phyloP scores from a whole-genome alignment of 352 stramenopile species.

The Phytophthora kernoviae region DNA sequence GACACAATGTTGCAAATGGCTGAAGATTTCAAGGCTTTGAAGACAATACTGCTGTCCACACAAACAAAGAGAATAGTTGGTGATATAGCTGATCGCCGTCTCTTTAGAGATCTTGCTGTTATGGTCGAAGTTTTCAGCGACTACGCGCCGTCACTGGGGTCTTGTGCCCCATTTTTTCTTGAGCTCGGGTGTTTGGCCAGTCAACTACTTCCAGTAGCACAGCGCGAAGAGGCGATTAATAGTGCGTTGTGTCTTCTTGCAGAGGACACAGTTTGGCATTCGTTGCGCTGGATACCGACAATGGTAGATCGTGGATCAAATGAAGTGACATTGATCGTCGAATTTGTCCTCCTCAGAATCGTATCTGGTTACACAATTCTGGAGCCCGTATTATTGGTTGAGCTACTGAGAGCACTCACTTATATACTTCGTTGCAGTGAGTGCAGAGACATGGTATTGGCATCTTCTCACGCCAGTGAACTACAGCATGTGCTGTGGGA shows the following conservation, averaged over 20 bases:
- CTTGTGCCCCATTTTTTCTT: slow-evolving; percentile 12
- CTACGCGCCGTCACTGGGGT: slow-evolving; percentile 1
- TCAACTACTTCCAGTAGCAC: slow-evolving; percentile 19
- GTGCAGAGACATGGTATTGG: slow-evolving; percentile 21
- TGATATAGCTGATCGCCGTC: slow-evolving; percentile 8
- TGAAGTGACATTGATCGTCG: slow-evolving; percentile 23
- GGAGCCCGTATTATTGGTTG: slow-evolving; percentile 19
- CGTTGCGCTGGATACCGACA: slow-evolving; percentile 33
- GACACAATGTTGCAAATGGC: slow-evolving; percentile 1
- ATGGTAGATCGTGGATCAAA: slow-evolving; percentile 10
- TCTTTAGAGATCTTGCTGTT: slow-evolving; percentile 21
- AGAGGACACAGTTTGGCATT: slow-evolving; percentile 23
- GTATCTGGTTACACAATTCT: slow-evolving; percentile 20
- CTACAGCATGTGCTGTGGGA: slow-evolving; percentile 26
- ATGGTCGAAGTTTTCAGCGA: slow-evolving; percentile 9
- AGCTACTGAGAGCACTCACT: slow-evolving; percentile 29
- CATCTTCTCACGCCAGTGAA: slow-evolving; percentile 12
- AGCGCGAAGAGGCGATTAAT: slow-evolving; percentile 27
- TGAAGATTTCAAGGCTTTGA: slow-evolving; percentile 28
- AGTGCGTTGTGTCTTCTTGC: slow-evolving; percentile 23
- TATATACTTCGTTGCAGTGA: slow-evolving; percentile 26
- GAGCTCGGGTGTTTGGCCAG: slow-evolving; percentile 28
- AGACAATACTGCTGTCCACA: slow-evolving; percentile 28
- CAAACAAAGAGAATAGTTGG: slow-evolving; percentile 22
- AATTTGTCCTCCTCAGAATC: slow-evolving; percentile 33